Conservation (phyloP, 2,329 filamentous ascomycete species). For the Colletotrichum sp. region DNA sequence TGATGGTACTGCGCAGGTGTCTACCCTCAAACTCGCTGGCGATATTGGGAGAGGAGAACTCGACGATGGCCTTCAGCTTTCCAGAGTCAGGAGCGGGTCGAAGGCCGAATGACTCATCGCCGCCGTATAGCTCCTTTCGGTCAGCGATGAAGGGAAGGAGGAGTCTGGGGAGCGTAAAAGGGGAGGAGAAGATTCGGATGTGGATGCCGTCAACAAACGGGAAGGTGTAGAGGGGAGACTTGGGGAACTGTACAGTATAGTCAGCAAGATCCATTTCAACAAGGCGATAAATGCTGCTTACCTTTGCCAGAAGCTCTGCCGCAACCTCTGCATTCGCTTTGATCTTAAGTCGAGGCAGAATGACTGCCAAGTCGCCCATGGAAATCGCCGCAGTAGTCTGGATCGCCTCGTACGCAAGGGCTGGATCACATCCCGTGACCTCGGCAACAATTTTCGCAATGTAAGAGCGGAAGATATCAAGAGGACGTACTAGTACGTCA, state of each 20-base stretch:
- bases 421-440: slow-evolving; percentile 24
- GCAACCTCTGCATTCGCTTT: slow-evolving; percentile 18
- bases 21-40: slow-evolving; percentile 79
- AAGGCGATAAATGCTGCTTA: accelerated
- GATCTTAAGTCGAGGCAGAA: slow-evolving; percentile 34
- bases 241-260: slow-evolving; percentile 50
- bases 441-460: slow-evolving; percentile 27
- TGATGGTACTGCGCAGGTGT: slow-evolving; percentile 78
- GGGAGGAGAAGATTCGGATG: slow-evolving; percentile 71
- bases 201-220: slow-evolving; percentile 63
- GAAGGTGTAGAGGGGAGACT: slow-evolving; percentile 61
- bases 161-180: slow-evolving; percentile 57
- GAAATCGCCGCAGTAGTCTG: slow-evolving; percentile 26
- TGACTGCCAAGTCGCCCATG: slow-evolving; percentile 34
- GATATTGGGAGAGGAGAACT: slow-evolving; percentile 79
- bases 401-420: slow-evolving; percentile 34
- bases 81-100: slow-evolving; percentile 42
- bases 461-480: slow-evolving; percentile 34
- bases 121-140: slow-evolving; percentile 61
- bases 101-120: slow-evolving; percentile 63
- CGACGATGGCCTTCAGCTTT: slow-evolving; percentile 63
- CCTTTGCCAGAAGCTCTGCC: background rate
- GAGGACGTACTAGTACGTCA: slow-evolving; percentile 27
- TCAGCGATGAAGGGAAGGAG: slow-evolving; percentile 65
- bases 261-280: background rate